These are phyloP conservation scores for Quillaja saponaria DNA, from an alignment of 306 rosid genomes.

Conservation along the genomic window DNA sequence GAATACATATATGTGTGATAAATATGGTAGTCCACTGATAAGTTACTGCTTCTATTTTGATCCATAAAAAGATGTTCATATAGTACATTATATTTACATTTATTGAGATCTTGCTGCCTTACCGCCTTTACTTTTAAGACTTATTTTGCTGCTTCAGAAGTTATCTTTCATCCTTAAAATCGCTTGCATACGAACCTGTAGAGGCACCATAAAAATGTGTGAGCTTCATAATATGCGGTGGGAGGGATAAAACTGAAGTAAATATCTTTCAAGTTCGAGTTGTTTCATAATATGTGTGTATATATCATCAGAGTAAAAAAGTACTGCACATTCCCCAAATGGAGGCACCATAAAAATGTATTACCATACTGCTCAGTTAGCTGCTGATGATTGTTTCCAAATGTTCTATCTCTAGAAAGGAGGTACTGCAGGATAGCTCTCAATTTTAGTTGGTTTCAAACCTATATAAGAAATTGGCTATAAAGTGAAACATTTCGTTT, in stretches of 20 bases:
- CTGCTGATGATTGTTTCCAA: conserved; percentile 1
- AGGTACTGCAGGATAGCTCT: conserved; percentile 13
- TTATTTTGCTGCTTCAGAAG: conserved; percentile 26
- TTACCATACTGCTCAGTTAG: conserved; percentile 1
- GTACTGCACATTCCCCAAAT: conserved; percentile 24
- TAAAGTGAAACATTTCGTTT: no score
- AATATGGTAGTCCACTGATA: background rate
- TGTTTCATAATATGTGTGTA: conserved; percentile 4
- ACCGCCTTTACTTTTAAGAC: conserved; percentile 13
- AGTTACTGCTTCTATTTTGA: conserved; percentile 10
- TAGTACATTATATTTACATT: conserved; percentile 23
- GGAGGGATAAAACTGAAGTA: conserved; percentile 22
- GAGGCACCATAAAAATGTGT: no score
- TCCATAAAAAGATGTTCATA: conserved; percentile 14
- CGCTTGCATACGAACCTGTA: conserved; percentile 18
- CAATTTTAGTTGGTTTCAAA: conserved; percentile 11
- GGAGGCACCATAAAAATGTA: conserved; percentile 7
- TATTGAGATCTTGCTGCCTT: conserved; percentile 18
- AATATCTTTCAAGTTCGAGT: background rate
- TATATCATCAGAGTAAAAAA: conserved; percentile 10
- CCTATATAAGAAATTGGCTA: background rate
- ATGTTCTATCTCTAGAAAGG: conserved; percentile 5
- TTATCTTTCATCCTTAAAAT: conserved; percentile 5
- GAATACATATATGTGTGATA: no score
- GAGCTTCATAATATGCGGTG: no score